A percentile compares a stretch with the other conserved stretches of the same genome.
These are phyloP conservation scores for Auriscalpium orientale DNA, from an alignment of 768 basidiomycete genomes.

Conservation along the genomic window DNA sequence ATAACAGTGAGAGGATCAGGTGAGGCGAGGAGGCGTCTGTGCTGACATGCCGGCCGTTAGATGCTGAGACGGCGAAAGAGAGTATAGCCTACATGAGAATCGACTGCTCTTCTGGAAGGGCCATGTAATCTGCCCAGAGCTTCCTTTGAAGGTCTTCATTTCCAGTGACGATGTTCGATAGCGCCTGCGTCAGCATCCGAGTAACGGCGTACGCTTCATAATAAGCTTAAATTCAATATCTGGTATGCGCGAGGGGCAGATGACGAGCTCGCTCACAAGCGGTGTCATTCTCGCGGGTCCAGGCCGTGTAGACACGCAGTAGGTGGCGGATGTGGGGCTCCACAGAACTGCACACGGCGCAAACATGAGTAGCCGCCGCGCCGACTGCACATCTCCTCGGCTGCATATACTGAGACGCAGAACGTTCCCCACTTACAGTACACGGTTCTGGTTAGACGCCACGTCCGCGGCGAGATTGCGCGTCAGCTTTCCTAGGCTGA, in stretches of 20 bases:
- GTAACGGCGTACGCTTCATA: constrained; percentile 53
- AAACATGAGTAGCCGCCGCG: neutral
- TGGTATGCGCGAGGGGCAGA: neutral
- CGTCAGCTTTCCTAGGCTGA: constrained; percentile 60
- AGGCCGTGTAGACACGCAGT: constrained; percentile 71
- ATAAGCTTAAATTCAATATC: neutral
- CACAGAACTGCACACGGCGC: constrained; percentile 40
- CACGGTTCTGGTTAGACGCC: constrained; percentile 58
- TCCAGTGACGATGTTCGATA: constrained; percentile 79
- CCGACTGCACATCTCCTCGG: neutral
- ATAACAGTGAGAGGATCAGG: constrained; percentile 7
- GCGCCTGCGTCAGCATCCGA: constrained; percentile 63
- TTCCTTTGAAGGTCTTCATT: constrained; percentile 50
- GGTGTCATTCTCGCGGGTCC: constrained; percentile 57
- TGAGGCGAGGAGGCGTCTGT: constrained; percentile 36
- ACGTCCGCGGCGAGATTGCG: constrained; percentile 79
- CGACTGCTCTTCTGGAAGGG: constrained; percentile 62
- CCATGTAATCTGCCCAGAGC: constrained; percentile 60
- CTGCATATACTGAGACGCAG: neutral
- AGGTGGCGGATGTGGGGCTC: constrained; percentile 65
- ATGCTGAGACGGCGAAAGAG: neutral
- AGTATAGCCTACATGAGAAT: constrained; percentile 53
- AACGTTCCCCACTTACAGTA: constrained; percentile 51
- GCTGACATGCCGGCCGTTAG: constrained; percentile 6
- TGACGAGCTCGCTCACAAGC: constrained; percentile 16